Evolutionary conservation across 495 filamentous ascomycete genomes (phyloP), one percentile per base, ranked within the genome.

Genomic region (Neurospora sp.): DNA sequence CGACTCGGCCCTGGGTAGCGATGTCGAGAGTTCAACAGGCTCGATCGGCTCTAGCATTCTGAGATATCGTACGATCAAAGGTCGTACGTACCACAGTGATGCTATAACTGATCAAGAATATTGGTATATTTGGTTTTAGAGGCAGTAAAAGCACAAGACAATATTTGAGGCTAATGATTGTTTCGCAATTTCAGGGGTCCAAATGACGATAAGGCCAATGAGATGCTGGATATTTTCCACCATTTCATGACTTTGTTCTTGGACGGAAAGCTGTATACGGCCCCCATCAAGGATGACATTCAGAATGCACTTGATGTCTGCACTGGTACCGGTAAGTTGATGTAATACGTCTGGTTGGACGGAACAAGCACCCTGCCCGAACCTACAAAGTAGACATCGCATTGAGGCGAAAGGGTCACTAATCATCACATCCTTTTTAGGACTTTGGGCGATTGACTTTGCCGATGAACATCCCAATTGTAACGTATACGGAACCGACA

Each of bases 401-500:
- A 12, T 22, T 22, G 9, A 22, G 22, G 53, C 20, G 20, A 61
- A 61, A 27, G 20, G 22, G 5, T 59, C 22, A 59, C 48, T 27
- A 14, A 59, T 27, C 22, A 3, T 22, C 20, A 31, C 20, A 59
- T 2, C 1, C 20, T 27, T 59, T 16, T 16, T 1, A 59, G 48
- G 48, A 7, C 48, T 59, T 16, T 77, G 41, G 18, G 71, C 68
- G 70, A 77, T 74, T 71, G 78, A 72, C 71, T 75, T 77, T 53
- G 74, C 74, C 41, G 88, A 91, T 71, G 74, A 82, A 12, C 85
- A 81, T 77, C 88, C 87, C 0, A 31, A 77, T 6, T 80, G 85
- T 5, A 81, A 84, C n/a, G 82, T 91, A 27, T 77, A 88, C 48
- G 90, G 89, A 4, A 87, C 87, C 18, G 90, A 92, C 74, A 82